phyloP scores from a whole-genome alignment of 768 basidiomycete species.

The Amanita phalloides region DNA sequence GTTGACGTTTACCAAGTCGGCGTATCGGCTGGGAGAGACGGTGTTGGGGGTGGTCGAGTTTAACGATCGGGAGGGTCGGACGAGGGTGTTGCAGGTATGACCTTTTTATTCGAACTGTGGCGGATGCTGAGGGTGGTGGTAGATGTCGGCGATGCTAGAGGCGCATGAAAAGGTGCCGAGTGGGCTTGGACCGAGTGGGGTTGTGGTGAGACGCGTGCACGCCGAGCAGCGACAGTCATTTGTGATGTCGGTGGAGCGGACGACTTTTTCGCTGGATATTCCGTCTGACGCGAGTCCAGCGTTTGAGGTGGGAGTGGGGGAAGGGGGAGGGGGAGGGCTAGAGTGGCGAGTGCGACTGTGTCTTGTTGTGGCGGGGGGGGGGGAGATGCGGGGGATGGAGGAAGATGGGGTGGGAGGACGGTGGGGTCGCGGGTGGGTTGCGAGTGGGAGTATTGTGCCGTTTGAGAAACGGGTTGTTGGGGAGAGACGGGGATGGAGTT shows the following conservation, averaged over 20 bases:
- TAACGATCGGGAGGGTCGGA: constrained; percentile 58
- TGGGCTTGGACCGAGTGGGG: constrained; percentile 33
- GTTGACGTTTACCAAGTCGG: constrained; percentile 84
- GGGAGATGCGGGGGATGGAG: constrained; percentile 38
- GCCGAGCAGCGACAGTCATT: constrained; percentile 81
- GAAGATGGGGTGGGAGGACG: constrained; percentile 52
- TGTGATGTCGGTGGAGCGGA: constrained; percentile 58
- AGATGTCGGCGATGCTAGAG: constrained; percentile 87
- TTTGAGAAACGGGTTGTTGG: constrained; percentile 31
- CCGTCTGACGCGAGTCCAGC: constrained; percentile 86
- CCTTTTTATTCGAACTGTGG: background rate
- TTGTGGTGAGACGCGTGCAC: constrained; percentile 62
- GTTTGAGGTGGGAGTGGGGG: constrained; percentile 57
- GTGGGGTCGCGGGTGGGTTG: constrained; percentile 65
- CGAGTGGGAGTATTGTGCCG: constrained; percentile 47
- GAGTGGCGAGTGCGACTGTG: constrained; percentile 86
- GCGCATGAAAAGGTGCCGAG: constrained; percentile 77
- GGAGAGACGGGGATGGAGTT: background rate
- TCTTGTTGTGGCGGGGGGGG: constrained; percentile 63
- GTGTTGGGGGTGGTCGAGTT: constrained; percentile 82
- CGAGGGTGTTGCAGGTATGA: constrained; percentile 73
- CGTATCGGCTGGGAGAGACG: constrained; percentile 88
- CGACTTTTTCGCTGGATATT: constrained; percentile 85
- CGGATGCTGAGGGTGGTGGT: background rate
- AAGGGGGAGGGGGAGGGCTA: constrained; percentile 44